Base-by-base conservation (phyloP, 1,284 basidiomycete genomes). In the Cutaneotrichosporon arboriforme region DNA sequence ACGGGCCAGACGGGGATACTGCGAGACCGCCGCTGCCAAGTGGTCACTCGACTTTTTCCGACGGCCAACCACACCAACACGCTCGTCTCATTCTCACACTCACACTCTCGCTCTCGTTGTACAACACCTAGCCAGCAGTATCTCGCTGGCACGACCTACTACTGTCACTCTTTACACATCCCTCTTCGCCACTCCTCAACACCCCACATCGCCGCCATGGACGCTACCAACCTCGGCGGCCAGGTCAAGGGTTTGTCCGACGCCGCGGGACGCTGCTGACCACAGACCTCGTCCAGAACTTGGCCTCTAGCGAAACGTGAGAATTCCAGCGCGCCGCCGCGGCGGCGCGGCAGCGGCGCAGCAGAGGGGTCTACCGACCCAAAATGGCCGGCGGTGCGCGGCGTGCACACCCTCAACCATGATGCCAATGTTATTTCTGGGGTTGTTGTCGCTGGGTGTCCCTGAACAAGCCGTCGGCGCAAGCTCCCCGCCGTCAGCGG, bases 241-340 rank as follows among this genome's bases (percentile, higher is more conserved):
- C 44, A 46, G 44, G 44, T 52, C 8, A 34, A 41, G 1, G 44
- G 51, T 45, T 15, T 17, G 7, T 9, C 20, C 38, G 26, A 21
- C n/a, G 17, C 12, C 46, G 38, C 20, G 2, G 42, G 36, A 33
- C 34, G 8, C 18, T 23, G 46, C 47, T 49, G 38, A 49, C 23
- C 15, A 12, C 48, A 60, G 60, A 65, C 36, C 51, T 69, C 41
- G 60, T 62, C 43, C 58, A 57, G 41, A 53, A 52, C 49, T 54
- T 71, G 20, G 51, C 64, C 34, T 65, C 66, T 13, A 58, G 61
- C 47, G 65, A 71, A 36, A 59, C 64, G 69, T 71, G 49, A 58
- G 69, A 64, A 34, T 7, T 34, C 2, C 38, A 21, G 31, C 22
- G 21, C 18, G 8, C 15, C 13, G 18, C 10, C n/a, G 36, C 7